Conservation (phyloP, 2,329 filamentous ascomycete genomes). For the Arthrinium phaeospermum region DNA sequence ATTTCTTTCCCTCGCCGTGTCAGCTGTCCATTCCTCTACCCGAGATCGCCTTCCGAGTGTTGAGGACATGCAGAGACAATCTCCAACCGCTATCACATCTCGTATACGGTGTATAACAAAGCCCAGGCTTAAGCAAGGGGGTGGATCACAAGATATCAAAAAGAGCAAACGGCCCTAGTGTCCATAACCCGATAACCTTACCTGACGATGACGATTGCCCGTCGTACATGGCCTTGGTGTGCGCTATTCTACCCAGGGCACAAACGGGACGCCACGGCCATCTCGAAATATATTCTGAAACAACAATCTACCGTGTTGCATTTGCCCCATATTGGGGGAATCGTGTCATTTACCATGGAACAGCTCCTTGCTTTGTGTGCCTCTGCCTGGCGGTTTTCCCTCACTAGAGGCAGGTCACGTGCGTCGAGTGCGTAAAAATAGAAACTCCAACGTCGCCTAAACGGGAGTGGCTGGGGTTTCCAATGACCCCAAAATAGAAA, state of each 20-base stretch:
- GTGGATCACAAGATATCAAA: neutral
- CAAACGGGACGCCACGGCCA: constrained; percentile 6
- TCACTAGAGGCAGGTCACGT: constrained; percentile 8
- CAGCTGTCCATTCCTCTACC: neutral
- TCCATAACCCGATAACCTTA: neutral
- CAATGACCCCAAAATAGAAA: constrained; percentile 11
- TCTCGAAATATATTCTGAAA: neutral
- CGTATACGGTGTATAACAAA: neutral
- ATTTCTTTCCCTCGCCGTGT: neutral
- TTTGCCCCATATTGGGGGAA: neutral
- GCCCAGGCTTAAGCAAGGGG: neutral
- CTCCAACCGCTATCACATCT: neutral
- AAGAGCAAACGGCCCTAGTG: neutral
- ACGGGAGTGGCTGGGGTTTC: constrained; percentile 15
- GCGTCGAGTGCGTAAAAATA: constrained; percentile 3
- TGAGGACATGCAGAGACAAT: neutral
- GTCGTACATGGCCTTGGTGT: neutral
- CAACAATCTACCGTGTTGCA: constrained; percentile 1
- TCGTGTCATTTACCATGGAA: constrained; percentile 4
- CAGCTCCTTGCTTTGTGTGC: constrained; percentile 6
- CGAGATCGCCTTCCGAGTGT: neutral
- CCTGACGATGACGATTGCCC: neutral
- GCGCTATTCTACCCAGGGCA: neutral
- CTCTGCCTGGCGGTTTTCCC: neutral
- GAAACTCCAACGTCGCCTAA: constrained; percentile 16